Evolutionary conservation across 73 alveolate genomes (phyloP).

Genomic region (Paramecium sonneborni): DNA sequence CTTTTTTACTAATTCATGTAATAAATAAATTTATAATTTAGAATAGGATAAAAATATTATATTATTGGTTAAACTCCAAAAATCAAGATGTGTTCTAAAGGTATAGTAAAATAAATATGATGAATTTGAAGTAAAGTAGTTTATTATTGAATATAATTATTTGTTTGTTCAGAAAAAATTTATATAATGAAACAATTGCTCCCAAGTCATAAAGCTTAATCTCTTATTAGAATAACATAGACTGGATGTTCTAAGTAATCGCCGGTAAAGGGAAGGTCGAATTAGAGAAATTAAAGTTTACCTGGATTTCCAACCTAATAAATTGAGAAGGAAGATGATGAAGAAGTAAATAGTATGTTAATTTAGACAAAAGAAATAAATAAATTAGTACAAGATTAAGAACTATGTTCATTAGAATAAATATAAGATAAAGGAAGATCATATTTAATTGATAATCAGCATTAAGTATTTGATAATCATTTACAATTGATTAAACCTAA

Average conservation of each 20-base stretch:
- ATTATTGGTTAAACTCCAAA: no score
- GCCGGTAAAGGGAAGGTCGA: neutral
- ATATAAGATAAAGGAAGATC: slow-evolving; percentile 12
- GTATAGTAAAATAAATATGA: neutral
- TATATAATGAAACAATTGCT: slow-evolving; percentile 3
- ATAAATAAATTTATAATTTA: no score
- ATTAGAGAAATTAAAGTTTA: neutral
- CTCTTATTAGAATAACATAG: slow-evolving; percentile 24
- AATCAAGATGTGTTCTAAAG: no score
- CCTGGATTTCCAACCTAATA: slow-evolving; percentile 21
- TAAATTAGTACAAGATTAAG: neutral
- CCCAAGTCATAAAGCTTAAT: slow-evolving; percentile 4
- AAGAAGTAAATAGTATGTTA: neutral
- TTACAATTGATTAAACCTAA: neutral
- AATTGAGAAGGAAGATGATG: neutral
- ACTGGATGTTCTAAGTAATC: neutral
- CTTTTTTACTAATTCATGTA: no score
- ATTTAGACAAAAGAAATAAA: slow-evolving; percentile 17
- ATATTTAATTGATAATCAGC: neutral
- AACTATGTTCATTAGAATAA: neutral
- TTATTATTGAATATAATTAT: neutral
- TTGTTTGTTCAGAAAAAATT: neutral
- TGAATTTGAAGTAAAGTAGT: neutral
- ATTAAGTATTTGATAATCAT: neutral
- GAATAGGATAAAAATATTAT: no score